Evolutionary conservation across 1,139 yeast genomes (phyloP).

Genomic region (Geotrichum reessii): DNA sequence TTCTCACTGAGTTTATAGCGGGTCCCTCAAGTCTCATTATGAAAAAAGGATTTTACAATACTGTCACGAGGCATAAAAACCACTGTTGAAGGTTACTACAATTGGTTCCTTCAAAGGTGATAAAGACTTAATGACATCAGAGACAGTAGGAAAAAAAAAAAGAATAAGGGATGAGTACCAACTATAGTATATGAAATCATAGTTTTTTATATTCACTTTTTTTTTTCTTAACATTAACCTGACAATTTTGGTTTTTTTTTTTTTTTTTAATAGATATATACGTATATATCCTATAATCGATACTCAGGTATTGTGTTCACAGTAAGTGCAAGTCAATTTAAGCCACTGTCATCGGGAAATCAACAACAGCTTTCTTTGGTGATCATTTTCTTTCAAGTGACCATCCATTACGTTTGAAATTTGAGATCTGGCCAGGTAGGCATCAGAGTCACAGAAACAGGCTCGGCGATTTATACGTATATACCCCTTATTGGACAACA

Average conservation of each 20-base stretch:
- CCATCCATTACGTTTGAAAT: not conserved
- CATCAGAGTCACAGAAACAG: not conserved
- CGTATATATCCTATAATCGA: too few relatives aligned
- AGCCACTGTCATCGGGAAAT: too few relatives aligned
- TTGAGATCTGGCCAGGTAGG: not conserved
- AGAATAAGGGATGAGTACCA: too few relatives aligned
- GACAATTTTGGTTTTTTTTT: not conserved
- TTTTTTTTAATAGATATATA: not conserved
- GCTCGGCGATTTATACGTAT: constrained; percentile 25
- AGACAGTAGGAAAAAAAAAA: not conserved
- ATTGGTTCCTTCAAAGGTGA: not conserved
- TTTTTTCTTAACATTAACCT: not conserved
- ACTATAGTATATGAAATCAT: too few relatives aligned
- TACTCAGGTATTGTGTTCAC: too few relatives aligned
- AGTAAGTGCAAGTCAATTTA: too few relatives aligned
- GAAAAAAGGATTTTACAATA: too few relatives aligned
- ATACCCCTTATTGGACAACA: constrained; percentile 2
- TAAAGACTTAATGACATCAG: not conserved
- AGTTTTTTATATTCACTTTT: not conserved
- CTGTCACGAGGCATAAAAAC: not conserved
- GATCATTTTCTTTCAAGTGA: not conserved
- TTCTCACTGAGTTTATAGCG: too few relatives aligned
- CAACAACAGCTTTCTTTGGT: not conserved
- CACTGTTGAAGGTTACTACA: not conserved
- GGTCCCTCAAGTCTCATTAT: too few relatives aligned